Evolutionary conservation across 208 protist species (phyloP).

Genomic region (Leishmania mexicana): DNA sequence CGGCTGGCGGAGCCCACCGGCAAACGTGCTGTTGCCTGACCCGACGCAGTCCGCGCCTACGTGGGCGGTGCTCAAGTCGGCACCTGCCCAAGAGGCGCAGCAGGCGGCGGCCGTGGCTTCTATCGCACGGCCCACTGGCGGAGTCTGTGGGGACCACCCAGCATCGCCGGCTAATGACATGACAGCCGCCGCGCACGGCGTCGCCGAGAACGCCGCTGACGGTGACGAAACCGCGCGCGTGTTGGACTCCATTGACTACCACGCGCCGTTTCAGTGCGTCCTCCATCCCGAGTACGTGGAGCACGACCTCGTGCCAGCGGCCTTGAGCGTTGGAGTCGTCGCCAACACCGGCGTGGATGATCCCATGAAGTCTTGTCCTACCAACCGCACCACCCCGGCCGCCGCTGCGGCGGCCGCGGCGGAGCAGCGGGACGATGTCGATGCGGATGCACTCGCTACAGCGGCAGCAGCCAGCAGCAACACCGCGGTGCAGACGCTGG

Average conservation of each 20-base stretch:
- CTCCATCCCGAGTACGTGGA: slow-evolving; percentile 28
- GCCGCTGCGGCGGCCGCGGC: not conserved
- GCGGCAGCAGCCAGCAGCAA: not conserved
- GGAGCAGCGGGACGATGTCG: not conserved
- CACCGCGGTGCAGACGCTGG: slow-evolving; percentile 16
- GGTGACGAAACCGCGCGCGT: not conserved
- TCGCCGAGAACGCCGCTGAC: not conserved
- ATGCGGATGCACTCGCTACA: not conserved
- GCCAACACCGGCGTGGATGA: not conserved
- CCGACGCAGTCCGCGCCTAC: slow-evolving; percentile 4
- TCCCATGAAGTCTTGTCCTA: not conserved
- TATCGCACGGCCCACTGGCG: not conserved
- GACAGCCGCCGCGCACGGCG: not conserved
- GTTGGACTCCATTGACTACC: slow-evolving; percentile 31
- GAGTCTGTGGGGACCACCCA: not conserved
- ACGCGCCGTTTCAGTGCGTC: slow-evolving; percentile 38
- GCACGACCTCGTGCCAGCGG: slow-evolving; percentile 6
- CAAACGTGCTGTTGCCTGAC: slow-evolving; percentile 37
- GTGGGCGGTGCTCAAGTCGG: slow-evolving; percentile 11
- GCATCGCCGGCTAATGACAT: not conserved
- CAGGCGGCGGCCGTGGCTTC: slow-evolving; percentile 11
- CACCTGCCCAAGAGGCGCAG: slow-evolving; percentile 21
- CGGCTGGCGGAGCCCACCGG: slow-evolving; percentile 35
- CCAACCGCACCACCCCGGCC: not conserved
- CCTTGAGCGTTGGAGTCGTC: slow-evolving; percentile 12